Percentiles rank a stretch among this genome's conserved stretches.
These are phyloP conservation scores for Talaromyces sp. DNA, from an alignment of 2,329 filamentous ascomycete genomes.

Conservation along the genomic window DNA sequence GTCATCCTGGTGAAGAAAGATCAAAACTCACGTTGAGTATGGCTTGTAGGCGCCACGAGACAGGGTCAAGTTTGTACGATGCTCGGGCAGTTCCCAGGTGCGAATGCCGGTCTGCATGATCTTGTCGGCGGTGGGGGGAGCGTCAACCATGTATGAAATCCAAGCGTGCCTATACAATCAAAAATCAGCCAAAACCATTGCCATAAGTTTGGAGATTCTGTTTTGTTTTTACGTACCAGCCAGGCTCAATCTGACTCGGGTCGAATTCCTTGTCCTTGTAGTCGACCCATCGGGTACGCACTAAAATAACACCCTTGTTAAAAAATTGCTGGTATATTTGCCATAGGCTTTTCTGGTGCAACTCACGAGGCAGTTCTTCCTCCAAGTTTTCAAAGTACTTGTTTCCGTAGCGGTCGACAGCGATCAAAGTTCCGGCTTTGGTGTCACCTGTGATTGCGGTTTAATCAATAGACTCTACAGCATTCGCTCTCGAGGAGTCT, in stretches of 20 bases:
- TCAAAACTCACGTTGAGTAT: constrained; percentile 79
- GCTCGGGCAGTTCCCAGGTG: constrained; percentile 69
- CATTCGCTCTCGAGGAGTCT: constrained; percentile 10
- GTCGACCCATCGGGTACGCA: constrained; percentile 95
- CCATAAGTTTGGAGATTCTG: neutral
- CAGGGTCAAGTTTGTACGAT: constrained; percentile 70
- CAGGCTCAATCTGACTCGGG: constrained; percentile 73
- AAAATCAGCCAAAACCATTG: neutral
- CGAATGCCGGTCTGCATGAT: constrained; percentile 64
- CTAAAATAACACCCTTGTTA: constrained; percentile 40
- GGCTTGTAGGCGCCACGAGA: constrained; percentile 80
- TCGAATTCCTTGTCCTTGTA: constrained; percentile 76
- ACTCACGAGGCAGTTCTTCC: constrained; percentile 83
- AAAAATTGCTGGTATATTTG: neutral
- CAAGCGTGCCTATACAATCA: constrained; percentile 70
- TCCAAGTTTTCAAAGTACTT: constrained; percentile 91
- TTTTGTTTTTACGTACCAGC: constrained; percentile 56
- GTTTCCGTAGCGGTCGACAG: constrained; percentile 86
- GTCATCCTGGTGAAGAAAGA: neutral
- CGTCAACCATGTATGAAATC: constrained; percentile 91
- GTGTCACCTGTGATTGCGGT: constrained; percentile 69
- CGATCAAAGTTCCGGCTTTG: constrained; percentile 84
- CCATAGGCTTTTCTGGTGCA: neutral
- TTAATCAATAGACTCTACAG: neutral
- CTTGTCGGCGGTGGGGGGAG: constrained; percentile 72